Evolutionary conservation across 108 stramenopile species (phyloP).

Genomic region (Pseudonitzschia multistriata): DNA sequence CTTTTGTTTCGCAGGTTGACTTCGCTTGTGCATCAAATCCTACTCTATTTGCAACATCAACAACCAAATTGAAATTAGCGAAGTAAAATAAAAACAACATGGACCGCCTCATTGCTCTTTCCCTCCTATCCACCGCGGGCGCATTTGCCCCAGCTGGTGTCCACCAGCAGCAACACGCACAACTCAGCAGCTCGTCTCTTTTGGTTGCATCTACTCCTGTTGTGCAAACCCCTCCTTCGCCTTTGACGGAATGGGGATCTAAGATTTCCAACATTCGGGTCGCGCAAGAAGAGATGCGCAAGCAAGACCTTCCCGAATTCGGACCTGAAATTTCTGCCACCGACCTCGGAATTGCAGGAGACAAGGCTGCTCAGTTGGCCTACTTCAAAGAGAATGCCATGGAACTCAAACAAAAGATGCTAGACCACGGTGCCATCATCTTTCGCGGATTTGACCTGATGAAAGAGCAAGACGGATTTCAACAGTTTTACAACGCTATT

Average conservation of each 20-base stretch:
- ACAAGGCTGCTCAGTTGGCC: conserved; percentile 51
- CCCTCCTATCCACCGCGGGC: conserved; percentile 7
- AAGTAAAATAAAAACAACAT: conserved; percentile 5
- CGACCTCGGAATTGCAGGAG: conserved; percentile 48
- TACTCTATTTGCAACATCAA: too few relatives aligned
- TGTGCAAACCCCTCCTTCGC: conserved; percentile 56
- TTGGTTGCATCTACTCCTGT: conserved; percentile 10
- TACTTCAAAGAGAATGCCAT: conserved; percentile 67
- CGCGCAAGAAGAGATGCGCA: conserved; percentile 43
- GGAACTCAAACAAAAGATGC: conserved; percentile 72
- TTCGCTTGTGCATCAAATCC: too few relatives aligned
- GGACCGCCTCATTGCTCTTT: conserved; percentile 1
- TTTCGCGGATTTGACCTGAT: conserved; percentile 84
- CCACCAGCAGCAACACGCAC: background rate
- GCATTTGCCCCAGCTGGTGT: conserved; percentile 22
- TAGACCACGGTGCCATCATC: conserved; percentile 70
- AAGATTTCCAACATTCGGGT: conserved; percentile 58
- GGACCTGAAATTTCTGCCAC: conserved; percentile 57
- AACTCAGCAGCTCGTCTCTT: background rate
- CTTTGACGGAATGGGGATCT: conserved; percentile 72
- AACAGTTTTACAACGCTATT: conserved; percentile 68
- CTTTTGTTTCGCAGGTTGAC: too few relatives aligned
- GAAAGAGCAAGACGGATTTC: conserved; percentile 82
- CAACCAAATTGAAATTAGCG: too few relatives aligned
- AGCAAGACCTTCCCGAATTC: conserved; percentile 53